A percentile compares a stretch with the other conserved stretches of the same genome.
Evolutionary conservation across 2,329 filamentous ascomycete genomes (phyloP).

Genomic region (Coleophoma crateriformis): DNA sequence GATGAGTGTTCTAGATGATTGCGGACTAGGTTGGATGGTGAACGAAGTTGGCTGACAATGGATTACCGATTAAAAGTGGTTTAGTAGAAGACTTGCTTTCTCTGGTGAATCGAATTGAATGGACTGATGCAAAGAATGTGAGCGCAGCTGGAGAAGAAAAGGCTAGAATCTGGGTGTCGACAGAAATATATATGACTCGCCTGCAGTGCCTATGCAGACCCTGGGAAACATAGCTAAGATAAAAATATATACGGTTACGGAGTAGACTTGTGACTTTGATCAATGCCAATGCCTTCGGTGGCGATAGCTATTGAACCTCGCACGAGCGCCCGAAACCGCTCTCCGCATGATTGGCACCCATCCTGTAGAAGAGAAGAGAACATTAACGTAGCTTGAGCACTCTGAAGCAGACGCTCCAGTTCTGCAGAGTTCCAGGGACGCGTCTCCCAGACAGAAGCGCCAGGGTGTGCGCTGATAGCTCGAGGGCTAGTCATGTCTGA

Average conservation of each 20-base stretch:
- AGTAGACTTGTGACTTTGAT: no score
- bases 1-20: not conserved
- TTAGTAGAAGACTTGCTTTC: constrained; percentile 16
- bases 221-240: no score
- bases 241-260: not conserved
- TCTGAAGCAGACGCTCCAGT: not conserved
- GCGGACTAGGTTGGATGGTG: not conserved
- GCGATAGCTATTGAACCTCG: not conserved
- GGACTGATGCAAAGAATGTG: constrained; percentile 13
- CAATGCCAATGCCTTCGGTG: not conserved
- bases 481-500: not conserved
- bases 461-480: not conserved
- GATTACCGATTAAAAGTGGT: constrained; percentile 1
- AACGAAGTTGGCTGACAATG: not conserved
- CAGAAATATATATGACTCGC: not conserved
- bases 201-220: not conserved
- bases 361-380: not conserved
- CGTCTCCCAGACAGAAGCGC: not conserved
- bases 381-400: no score
- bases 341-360: not conserved
- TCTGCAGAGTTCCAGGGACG: not conserved
- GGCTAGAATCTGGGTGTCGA: not conserved
- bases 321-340: not conserved
- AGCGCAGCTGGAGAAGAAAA: constrained; percentile 18
- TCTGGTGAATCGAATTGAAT: constrained; percentile 3